phyloP scores from a whole-genome alignment of 306 rosid species.

The Lathyrus tuberosus region DNA sequence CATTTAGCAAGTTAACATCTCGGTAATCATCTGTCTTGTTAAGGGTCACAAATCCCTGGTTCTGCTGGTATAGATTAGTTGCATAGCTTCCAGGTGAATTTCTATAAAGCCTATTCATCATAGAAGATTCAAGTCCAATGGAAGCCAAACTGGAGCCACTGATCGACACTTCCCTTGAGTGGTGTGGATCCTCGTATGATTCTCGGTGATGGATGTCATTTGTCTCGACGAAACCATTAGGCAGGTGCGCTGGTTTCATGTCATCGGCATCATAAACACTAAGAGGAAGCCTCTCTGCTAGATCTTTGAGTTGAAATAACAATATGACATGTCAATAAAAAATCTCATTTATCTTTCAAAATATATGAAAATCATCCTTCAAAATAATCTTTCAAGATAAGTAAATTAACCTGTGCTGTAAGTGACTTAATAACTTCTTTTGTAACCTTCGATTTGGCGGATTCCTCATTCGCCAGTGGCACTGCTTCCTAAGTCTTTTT shows the following conservation, averaged over 20 bases:
- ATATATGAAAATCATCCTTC: too few relatives aligned
- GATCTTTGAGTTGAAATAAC: slow-evolving; percentile 95
- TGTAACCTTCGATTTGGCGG: too few relatives aligned
- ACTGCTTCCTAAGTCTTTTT: too few relatives aligned
- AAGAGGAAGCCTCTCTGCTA: slow-evolving; percentile 94
- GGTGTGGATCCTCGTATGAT: slow-evolving; percentile 57
- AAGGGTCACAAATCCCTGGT: too few relatives aligned
- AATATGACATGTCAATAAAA: too few relatives aligned
- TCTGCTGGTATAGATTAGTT: slow-evolving; percentile 50
- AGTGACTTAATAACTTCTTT: too few relatives aligned
- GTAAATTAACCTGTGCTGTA: too few relatives aligned
- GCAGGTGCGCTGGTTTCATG: slow-evolving; percentile 61
- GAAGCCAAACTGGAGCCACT: slow-evolving; percentile 71
- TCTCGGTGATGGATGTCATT: slow-evolving; percentile 67
- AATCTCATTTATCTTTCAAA: too few relatives aligned
- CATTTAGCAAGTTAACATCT: too few relatives aligned
- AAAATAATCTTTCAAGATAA: too few relatives aligned
- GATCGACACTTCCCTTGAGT: slow-evolving; percentile 74
- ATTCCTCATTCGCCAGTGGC: too few relatives aligned
- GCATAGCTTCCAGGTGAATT: slow-evolving; percentile 59
- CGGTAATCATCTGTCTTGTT: too few relatives aligned
- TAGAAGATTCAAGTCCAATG: slow-evolving; percentile 57
- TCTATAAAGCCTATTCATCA: slow-evolving; percentile 50
- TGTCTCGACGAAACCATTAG: slow-evolving; percentile 73
- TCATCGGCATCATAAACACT: slow-evolving; percentile 71